These are phyloP conservation scores for Metahyphopichia silvanorum DNA, from an alignment of 805 yeast genomes.

Conservation along the genomic window DNA sequence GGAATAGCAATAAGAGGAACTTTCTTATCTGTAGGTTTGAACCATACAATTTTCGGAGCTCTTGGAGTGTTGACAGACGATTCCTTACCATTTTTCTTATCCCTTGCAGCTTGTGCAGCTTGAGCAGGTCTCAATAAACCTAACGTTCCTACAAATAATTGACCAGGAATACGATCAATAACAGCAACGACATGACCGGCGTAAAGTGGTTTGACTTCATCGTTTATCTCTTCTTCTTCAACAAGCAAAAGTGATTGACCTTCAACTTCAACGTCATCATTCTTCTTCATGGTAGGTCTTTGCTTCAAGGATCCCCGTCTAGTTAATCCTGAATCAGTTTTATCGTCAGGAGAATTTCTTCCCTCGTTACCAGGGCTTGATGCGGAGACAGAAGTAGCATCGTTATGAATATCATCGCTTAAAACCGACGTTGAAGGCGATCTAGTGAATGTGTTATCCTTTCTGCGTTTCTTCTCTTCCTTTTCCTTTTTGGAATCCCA, in stretches of 20 bases:
- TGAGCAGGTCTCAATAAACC: constrained; percentile 95
- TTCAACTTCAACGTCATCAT: constrained; percentile 97
- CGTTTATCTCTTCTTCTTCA: constrained; percentile 94
- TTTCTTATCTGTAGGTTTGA: constrained; percentile 96
- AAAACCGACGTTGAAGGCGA: constrained; percentile 34
- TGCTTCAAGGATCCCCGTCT: constrained; percentile 91
- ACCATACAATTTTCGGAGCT: constrained; percentile 96
- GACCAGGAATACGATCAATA: constrained; percentile 96
- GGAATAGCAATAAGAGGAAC: constrained; percentile 98
- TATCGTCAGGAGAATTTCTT: constrained; percentile 23
- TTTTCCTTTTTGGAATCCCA: constrained; percentile 96
- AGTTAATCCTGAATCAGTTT: constrained; percentile 31
- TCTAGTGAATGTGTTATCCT: constrained; percentile 47
- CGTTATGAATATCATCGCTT: constrained; percentile 73
- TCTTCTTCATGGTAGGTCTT: constrained; percentile 95
- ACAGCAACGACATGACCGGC: constrained; percentile 99
- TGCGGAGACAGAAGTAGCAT: constrained; percentile 61
- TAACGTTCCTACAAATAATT: constrained; percentile 88
- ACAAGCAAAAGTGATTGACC: constrained; percentile 89
- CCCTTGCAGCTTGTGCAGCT: constrained; percentile 79
- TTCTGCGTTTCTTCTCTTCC: constrained; percentile 93
- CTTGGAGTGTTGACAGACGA: constrained; percentile 42
- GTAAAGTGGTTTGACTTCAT: constrained; percentile 87
- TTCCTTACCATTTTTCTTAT: constrained; percentile 44
- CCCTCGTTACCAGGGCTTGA: no score